Percentiles rank a stretch among this genome's conserved stretches.
Conservation (phyloP, 176 grass and related monocot species). For the Eleusine indica region DNA sequence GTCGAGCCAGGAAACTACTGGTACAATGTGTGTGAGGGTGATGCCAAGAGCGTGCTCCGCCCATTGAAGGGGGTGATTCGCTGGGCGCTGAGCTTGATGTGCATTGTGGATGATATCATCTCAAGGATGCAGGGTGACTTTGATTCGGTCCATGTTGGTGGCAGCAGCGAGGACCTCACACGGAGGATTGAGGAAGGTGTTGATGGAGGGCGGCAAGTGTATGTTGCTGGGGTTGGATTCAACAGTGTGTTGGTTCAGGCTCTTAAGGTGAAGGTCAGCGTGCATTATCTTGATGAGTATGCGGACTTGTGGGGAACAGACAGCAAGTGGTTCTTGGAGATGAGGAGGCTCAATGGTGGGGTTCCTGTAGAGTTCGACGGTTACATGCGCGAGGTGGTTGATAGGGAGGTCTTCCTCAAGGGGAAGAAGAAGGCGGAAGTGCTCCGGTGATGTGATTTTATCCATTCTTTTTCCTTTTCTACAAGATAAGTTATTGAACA, state of each 20-base stretch:
- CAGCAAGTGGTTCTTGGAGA: constrained; percentile 78
- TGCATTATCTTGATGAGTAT: constrained; percentile 66
- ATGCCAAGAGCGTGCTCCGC: constrained; percentile 40
- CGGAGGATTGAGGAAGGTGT: constrained; percentile 44
- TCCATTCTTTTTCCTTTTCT: neutral
- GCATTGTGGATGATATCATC: constrained; percentile 58
- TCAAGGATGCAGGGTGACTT: constrained; percentile 66
- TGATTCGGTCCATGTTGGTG: constrained; percentile 53
- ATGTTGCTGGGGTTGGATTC: constrained; percentile 52
- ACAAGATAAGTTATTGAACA: constrained; percentile 19
- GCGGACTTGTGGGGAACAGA: constrained; percentile 66
- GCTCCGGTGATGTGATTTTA: constrained; percentile 36
- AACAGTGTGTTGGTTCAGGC: constrained; percentile 44
- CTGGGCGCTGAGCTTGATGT: constrained; percentile 58
- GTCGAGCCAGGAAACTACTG: constrained; percentile 91
- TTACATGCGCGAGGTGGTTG: constrained; percentile 70
- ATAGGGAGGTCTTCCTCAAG: constrained; percentile 71
- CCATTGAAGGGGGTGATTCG: constrained; percentile 36
- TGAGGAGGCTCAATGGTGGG: constrained; percentile 71
- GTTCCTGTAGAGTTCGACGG: constrained; percentile 77
- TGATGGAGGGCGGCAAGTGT: constrained; percentile 56
- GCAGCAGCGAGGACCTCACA: constrained; percentile 27
- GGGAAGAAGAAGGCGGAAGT: constrained; percentile 55
- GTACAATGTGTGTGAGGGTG: constrained; percentile 72
- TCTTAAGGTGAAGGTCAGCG: constrained; percentile 44